A percentile compares a stretch with the other conserved stretches of the same genome.
Evolutionary conservation across 352 stramenopile species (phyloP).

Genomic region (Phytophthora megakarya): DNA sequence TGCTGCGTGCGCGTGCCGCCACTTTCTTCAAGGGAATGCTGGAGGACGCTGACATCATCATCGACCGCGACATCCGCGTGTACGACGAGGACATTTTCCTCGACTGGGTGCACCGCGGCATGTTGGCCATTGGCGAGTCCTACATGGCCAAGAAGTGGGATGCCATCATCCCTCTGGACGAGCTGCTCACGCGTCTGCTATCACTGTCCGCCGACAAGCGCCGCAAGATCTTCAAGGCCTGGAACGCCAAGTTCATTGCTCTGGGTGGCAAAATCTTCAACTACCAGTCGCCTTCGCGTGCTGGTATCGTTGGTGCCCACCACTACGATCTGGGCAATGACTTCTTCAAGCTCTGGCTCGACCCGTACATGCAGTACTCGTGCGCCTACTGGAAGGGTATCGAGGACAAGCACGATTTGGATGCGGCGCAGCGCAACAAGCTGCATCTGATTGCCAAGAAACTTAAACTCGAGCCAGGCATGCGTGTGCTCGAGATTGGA

Average conservation of each 20-base stretch:
- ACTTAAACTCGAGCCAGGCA: conserved; percentile 83
- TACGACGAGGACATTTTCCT: conserved; percentile 87
- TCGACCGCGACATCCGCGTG: conserved; percentile 81
- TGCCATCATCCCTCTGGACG: conserved; percentile 77
- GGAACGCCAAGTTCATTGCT: conserved; percentile 83
- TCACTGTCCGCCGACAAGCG: conserved; percentile 72
- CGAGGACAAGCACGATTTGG: conserved; percentile 69
- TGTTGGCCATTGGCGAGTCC: conserved; percentile 87
- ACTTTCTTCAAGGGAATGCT: conserved; percentile 87
- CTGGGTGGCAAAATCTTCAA: conserved; percentile 84
- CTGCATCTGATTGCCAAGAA: conserved; percentile 88
- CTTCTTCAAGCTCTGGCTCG: conserved; percentile 90
- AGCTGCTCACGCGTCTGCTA: conserved; percentile 75
- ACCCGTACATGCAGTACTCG: conserved; percentile 90
- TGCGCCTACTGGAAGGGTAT: conserved; percentile 87
- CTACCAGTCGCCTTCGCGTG: conserved; percentile 85
- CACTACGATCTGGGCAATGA: conserved; percentile 90
- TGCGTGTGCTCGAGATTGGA: conserved; percentile 89
- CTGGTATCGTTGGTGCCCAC: conserved; percentile 82
- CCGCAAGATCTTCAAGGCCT: conserved; percentile 87
- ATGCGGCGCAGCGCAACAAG: conserved; percentile 88
- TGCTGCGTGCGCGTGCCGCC: conserved; percentile 67
- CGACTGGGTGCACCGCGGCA: conserved; percentile 84
- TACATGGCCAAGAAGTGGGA: conserved; percentile 92
- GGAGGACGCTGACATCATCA: conserved; percentile 76